A percentile compares a stretch with the other conserved stretches of the same genome.
These are phyloP conservation scores for Teratosphaeria destructans DNA, from an alignment of 2,329 filamentous ascomycete species.

Conservation along the genomic window DNA sequence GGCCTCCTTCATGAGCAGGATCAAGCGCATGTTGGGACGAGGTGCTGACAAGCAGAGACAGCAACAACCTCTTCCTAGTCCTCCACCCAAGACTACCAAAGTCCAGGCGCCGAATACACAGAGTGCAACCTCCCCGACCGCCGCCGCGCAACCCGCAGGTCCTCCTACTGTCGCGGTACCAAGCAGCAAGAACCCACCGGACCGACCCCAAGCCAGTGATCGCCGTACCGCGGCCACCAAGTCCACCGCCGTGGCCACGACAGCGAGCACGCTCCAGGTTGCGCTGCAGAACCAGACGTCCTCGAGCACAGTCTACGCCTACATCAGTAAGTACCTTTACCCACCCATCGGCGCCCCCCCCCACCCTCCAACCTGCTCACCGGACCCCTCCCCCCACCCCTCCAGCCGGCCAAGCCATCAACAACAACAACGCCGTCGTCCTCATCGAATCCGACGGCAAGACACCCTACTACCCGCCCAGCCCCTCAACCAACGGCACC, in stretches of 20 bases:
- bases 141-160: background rate
- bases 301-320: conserved; percentile 25
- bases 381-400: background rate
- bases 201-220: background rate
- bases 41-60: background rate
- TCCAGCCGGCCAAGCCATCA: conserved; percentile 25
- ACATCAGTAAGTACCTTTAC: conserved; percentile 38
- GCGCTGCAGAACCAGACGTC: conserved; percentile 23
- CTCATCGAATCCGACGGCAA: conserved; percentile 25
- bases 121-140: background rate
- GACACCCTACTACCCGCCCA: conserved; percentile 26
- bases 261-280: conserved; percentile 20
- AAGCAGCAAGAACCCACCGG: background rate
- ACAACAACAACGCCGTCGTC: conserved; percentile 24
- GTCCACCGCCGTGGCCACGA: conserved; percentile 10
- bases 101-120: background rate
- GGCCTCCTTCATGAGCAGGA: conserved; percentile 3
- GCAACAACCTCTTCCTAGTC: background rate
- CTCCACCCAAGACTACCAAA: background rate
- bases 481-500: conserved; percentile 23
- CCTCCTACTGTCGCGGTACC: background rate
- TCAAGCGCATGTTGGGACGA: conserved; percentile 2
- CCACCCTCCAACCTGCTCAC: background rate
- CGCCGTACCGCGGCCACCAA: background rate
- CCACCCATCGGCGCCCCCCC: background rate